Evolutionary conservation across 2,329 filamentous ascomycete genomes (phyloP).

Genomic region (Fusarium brevicatenulatum): DNA sequence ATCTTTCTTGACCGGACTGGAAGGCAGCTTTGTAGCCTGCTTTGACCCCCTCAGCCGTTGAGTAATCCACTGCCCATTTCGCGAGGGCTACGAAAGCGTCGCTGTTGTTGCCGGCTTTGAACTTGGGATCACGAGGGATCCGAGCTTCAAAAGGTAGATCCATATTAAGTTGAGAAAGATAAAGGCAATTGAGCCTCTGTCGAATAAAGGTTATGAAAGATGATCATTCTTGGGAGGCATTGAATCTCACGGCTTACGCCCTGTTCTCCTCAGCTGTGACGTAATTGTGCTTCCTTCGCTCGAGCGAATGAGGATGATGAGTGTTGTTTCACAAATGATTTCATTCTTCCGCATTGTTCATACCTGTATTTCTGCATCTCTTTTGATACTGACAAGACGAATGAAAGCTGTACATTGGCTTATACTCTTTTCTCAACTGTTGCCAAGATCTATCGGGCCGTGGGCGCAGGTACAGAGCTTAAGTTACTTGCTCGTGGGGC

Average conservation of each 20-base stretch:
- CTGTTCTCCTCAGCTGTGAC: background rate
- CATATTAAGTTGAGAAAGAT: background rate
- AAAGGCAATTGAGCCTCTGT: background rate
- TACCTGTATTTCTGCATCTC: too few relatives aligned
- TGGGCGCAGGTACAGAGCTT: background rate
- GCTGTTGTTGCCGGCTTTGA: background rate
- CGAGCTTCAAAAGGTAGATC: slow-evolving; percentile 18
- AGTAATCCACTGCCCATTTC: slow-evolving; percentile 4
- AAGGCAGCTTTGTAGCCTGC: slow-evolving; percentile 1
- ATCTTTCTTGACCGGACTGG: background rate
- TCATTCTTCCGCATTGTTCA: background rate
- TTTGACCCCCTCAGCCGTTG: slow-evolving; percentile 16
- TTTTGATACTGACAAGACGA: background rate
- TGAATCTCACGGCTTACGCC: background rate
- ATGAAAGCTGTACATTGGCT: too few relatives aligned
- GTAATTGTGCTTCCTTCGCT: background rate
- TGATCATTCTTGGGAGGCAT: background rate
- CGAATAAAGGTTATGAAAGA: background rate
- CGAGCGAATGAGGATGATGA: background rate
- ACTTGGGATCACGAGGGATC: slow-evolving; percentile 7
- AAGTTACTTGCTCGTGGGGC: too few relatives aligned
- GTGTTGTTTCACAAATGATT: background rate
- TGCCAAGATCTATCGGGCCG: background rate
- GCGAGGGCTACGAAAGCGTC: background rate
- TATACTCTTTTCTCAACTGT: accelerated